Conservation (phyloP, 2,329 filamentous ascomycete genomes). For the Exophiala dermatitidis region DNA sequence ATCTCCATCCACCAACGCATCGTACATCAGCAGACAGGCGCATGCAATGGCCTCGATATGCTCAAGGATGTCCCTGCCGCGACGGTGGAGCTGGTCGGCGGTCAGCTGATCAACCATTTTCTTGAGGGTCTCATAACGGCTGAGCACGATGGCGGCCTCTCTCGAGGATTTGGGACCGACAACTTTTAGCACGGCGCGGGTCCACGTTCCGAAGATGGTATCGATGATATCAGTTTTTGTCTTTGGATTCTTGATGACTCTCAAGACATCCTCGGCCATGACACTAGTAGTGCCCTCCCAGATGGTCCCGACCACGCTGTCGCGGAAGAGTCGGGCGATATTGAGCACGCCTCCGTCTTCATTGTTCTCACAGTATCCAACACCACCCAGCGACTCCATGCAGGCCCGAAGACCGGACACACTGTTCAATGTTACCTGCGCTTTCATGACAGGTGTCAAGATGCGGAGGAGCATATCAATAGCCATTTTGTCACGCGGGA, state of each 20-base stretch:
- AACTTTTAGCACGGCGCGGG: slow-evolving; percentile 3
- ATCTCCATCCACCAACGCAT: slow-evolving; percentile 34
- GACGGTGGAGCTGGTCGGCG: slow-evolving; percentile 8
- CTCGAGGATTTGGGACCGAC: not conserved
- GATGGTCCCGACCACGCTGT: slow-evolving; percentile 57
- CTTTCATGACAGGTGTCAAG: slow-evolving; percentile 33
- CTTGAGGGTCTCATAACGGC: slow-evolving; percentile 9
- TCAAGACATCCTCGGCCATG: slow-evolving; percentile 27
- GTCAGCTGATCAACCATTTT: slow-evolving; percentile 2
- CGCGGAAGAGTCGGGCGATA: slow-evolving; percentile 57
- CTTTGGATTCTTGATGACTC: slow-evolving; percentile 16
- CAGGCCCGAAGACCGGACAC: slow-evolving; percentile 23
- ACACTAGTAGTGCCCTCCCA: slow-evolving; percentile 68
- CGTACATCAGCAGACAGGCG: slow-evolving; percentile 34
- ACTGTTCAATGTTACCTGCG: slow-evolving; percentile 22
- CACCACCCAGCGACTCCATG: slow-evolving; percentile 32
- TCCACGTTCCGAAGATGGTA: slow-evolving; percentile 11
- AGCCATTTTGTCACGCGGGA: slow-evolving; percentile 23
- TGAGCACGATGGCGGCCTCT: slow-evolving; percentile 5
- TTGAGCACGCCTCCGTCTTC: slow-evolving; percentile 55
- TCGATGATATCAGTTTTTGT: slow-evolving; percentile 7
- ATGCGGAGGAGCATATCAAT: slow-evolving; percentile 30
- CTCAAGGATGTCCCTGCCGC: slow-evolving; percentile 14
- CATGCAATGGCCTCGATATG: slow-evolving; percentile 29
- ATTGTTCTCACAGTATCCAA: slow-evolving; percentile 32